Evolutionary conservation across 805 yeast species (phyloP).

Genomic region (Kuraishia ogatae): DNA sequence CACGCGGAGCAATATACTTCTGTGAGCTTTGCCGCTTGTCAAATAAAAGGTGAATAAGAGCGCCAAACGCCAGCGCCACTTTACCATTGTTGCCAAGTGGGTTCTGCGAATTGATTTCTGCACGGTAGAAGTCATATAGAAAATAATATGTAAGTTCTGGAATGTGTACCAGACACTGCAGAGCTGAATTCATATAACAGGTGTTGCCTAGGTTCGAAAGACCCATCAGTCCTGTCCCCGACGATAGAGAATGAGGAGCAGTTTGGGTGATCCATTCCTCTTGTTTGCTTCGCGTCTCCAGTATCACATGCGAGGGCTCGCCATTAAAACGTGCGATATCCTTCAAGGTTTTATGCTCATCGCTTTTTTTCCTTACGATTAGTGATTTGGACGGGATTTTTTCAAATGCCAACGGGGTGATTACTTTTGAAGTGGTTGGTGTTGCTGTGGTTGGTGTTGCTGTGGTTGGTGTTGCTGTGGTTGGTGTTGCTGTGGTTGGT

Average conservation of each 20-base stretch:
- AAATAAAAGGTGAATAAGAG: constrained; percentile 54
- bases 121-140: constrained; percentile 44
- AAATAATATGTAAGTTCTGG: constrained; percentile 80
- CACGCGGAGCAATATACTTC: constrained; percentile 50
- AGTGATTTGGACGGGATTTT: not conserved
- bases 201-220: constrained; percentile 76
- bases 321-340: not conserved
- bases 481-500: not conserved
- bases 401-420: constrained; percentile 2
- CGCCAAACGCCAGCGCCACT: constrained; percentile 70
- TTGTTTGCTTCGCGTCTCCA: not conserved
- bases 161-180: constrained; percentile 81
- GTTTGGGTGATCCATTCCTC: not conserved
- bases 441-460: too few species aligned
- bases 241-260: constrained; percentile 5
- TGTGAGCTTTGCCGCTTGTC: constrained; percentile 16
- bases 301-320: not conserved
- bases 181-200: constrained; percentile 91
- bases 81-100: constrained; percentile 84
- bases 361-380: not conserved
- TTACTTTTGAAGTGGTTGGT: constrained; percentile 1
- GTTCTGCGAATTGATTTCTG: constrained; percentile 65
- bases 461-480: constrained; percentile 1
- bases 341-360: not conserved
- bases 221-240: constrained; percentile 46